Conservation (phyloP, 73 alveolate species). For the Paramecium caudatum region DNA sequence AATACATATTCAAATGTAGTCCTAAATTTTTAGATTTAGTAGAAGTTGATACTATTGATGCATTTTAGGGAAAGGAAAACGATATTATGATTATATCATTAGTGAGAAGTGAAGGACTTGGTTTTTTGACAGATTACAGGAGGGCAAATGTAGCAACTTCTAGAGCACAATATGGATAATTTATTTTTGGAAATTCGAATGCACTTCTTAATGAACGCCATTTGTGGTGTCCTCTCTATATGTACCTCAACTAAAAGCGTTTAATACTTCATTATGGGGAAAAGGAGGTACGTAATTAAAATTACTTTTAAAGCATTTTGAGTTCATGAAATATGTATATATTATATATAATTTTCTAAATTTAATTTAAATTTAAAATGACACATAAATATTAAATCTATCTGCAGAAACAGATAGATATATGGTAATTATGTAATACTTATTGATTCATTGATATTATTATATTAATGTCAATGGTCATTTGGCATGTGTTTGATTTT, state of each 20-base stretch:
- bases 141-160: slow-evolving; percentile 55
- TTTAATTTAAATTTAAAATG: too few species aligned
- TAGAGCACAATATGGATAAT: slow-evolving; percentile 49
- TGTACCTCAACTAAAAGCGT: not conserved
- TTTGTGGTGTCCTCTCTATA: not conserved
- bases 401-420: too few species aligned
- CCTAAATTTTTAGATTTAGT: not conserved
- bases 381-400: too few species aligned
- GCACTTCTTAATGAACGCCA: not conserved
- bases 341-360: not conserved
- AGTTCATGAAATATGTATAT: not conserved
- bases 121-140: slow-evolving; percentile 42
- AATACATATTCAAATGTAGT: not conserved
- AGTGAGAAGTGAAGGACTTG: slow-evolving; percentile 62
- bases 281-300: not conserved
- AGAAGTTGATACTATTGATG: slow-evolving; percentile 45
- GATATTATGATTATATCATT: slow-evolving; percentile 57
- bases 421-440: too few species aligned
- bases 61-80: slow-evolving; percentile 43
- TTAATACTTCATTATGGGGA: not conserved
- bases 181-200: slow-evolving; percentile 38
- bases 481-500: too few species aligned
- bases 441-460: too few species aligned
- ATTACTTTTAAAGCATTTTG: not conserved
- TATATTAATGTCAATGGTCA: too few species aligned